Conservation (phyloP, 1,139 yeast species). For the Yamadazyma sp. region DNA sequence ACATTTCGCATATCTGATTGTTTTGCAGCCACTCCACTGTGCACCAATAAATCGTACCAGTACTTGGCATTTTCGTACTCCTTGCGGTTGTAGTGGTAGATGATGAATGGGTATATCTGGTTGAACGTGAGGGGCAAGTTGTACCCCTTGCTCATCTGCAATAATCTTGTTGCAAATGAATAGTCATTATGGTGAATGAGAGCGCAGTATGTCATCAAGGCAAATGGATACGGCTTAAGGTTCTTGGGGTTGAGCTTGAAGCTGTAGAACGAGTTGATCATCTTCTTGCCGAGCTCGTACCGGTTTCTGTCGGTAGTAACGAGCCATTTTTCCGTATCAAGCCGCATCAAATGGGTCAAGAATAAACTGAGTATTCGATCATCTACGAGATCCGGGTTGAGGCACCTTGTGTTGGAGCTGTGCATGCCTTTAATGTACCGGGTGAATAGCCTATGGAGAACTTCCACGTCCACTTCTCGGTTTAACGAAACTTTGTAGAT, state of each 20-base stretch:
- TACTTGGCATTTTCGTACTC: conserved; percentile 31
- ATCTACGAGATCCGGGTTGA: conserved; percentile 10
- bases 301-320: conserved; percentile 19
- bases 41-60: conserved; percentile 41
- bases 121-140: conserved; percentile 39
- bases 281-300: conserved; percentile 31
- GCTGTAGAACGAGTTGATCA: conserved; percentile 24
- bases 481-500: conserved; percentile 22
- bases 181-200: conserved; percentile 33
- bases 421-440: conserved; percentile 18
- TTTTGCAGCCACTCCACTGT: conserved; percentile 27
- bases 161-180: conserved; percentile 32
- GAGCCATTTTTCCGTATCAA: conserved; percentile 22
- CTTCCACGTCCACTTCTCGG: not conserved
- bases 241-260: conserved; percentile 13
- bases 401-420: conserved; percentile 2
- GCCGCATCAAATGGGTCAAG: conserved; percentile 28
- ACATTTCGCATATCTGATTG: conserved; percentile 31
- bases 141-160: conserved; percentile 24
- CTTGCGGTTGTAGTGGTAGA: conserved; percentile 32
- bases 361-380: conserved; percentile 32
- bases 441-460: conserved; percentile 13
- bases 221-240: conserved; percentile 25
- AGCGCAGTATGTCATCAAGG: conserved; percentile 30
- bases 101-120: conserved; percentile 42